Conservation (phyloP, 768 basidiomycete species). For the Albatrellus ellisii region DNA sequence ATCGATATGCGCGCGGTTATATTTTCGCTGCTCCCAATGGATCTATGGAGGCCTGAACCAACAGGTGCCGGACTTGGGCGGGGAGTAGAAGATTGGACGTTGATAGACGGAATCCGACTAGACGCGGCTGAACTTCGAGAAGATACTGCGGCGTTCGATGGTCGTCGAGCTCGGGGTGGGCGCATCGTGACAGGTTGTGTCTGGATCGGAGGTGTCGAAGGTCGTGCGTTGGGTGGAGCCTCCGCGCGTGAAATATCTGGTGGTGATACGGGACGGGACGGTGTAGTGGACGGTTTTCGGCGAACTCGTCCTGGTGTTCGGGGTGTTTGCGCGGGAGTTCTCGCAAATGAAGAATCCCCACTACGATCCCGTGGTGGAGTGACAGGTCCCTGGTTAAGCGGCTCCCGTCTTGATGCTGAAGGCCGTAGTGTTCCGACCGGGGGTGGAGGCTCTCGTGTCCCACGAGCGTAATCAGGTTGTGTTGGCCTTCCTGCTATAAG, state of each 20-base stretch:
- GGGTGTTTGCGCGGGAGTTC: slow-evolving; percentile 1
- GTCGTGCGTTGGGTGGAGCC: slow-evolving; percentile 3
- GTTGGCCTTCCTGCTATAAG: slow-evolving; percentile 2
- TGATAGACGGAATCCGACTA: slow-evolving; percentile 1
- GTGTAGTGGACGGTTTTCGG: slow-evolving; percentile 6
- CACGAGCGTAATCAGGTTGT: not conserved
- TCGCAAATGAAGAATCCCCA: slow-evolving; percentile 4
- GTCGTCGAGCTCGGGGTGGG: not conserved
- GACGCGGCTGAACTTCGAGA: not conserved
- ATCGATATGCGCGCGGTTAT: slow-evolving; percentile 3
- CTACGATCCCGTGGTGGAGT: slow-evolving; percentile 1
- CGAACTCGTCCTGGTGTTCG: not conserved
- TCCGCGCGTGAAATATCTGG: not conserved
- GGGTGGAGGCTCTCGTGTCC: slow-evolving; percentile 6
- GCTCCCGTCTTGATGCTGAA: not conserved
- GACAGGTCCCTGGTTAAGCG: not conserved
- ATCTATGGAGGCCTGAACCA: slow-evolving; percentile 1
- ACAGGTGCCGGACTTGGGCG: slow-evolving; percentile 9
- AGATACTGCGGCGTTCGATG: not conserved
- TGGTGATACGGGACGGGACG: slow-evolving; percentile 6
- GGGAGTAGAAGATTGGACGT: slow-evolving; percentile 8
- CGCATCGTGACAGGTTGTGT: slow-evolving; percentile 4
- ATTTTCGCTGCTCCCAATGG: slow-evolving; percentile 3
- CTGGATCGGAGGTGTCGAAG: not conserved
- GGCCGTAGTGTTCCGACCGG: slow-evolving; percentile 1